Evolutionary conservation across 148 eudicot genomes (phyloP).

Genomic region (Camellia japonica): DNA sequence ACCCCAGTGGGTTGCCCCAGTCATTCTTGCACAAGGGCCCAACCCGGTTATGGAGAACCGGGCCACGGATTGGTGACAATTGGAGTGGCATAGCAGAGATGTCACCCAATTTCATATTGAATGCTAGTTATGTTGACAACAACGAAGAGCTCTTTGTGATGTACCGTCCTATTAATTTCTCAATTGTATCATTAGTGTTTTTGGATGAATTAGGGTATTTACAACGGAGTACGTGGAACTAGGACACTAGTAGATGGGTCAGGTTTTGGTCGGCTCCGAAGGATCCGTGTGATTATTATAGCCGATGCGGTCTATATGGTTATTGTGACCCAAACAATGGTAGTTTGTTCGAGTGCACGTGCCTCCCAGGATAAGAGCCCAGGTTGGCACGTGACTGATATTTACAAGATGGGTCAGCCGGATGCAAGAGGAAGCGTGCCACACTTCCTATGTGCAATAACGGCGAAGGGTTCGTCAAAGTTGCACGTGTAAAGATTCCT

Average conservation of each 20-base stretch:
- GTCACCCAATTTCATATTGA: background rate
- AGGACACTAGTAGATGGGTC: background rate
- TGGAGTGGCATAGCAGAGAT: background rate
- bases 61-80: background rate
- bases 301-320: too few relatives aligned
- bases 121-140: background rate
- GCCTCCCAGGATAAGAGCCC: constrained; percentile 8
- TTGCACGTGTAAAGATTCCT: constrained; percentile 37
- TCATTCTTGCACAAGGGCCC: background rate
- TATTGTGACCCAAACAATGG: background rate
- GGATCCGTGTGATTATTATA: background rate
- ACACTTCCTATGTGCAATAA: constrained; percentile 31
- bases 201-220: background rate
- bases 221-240: background rate
- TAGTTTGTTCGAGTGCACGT: background rate
- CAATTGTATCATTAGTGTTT: background rate
- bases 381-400: background rate
- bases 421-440: constrained; percentile 36
- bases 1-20: background rate
- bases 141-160: background rate
- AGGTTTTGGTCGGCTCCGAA: background rate
- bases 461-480: constrained; percentile 48
- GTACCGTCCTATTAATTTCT: background rate
- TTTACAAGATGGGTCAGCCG: constrained; percentile 31
- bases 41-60: background rate